These are phyloP conservation scores for Albugo laibachii DNA, from an alignment of 352 stramenopile genomes.

Conservation along the genomic window DNA sequence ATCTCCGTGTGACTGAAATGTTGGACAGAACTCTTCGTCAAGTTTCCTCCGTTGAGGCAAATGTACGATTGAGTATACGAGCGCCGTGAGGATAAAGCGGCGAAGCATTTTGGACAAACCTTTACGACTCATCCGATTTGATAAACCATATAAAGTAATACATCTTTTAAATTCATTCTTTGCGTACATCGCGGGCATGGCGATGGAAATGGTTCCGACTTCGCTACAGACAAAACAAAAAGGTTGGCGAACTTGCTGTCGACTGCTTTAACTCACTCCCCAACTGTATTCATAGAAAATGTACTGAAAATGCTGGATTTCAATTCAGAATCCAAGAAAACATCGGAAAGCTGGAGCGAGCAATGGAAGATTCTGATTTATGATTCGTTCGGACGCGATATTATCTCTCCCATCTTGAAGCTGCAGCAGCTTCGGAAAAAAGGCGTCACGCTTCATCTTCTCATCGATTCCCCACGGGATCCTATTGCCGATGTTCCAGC, in stretches of 20 bases:
- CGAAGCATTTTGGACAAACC: no score
- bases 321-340: constrained; percentile 26
- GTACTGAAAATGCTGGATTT: constrained; percentile 74
- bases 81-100: no score
- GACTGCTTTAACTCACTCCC: neutral
- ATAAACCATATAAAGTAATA: no score
- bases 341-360: constrained; percentile 54
- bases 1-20: constrained; percentile 45
- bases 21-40: constrained; percentile 58
- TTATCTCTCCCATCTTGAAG: constrained; percentile 96
- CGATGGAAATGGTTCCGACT: constrained; percentile 6
- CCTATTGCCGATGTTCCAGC: constrained; percentile 92
- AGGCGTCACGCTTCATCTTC: constrained; percentile 94
- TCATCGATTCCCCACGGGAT: constrained; percentile 87
- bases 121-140: no score
- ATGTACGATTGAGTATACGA: constrained; percentile 26
- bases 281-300: constrained; percentile 20
- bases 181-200: neutral
- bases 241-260: constrained; percentile 15
- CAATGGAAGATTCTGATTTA: constrained; percentile 96
- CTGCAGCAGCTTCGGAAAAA: constrained; percentile 91
- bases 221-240: constrained; percentile 73
- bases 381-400: constrained; percentile 88
- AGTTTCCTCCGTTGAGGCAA: constrained; percentile 50
- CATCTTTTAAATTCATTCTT: neutral